Percentiles rank a stretch among this genome's conserved stretches.
These are phyloP conservation scores for Straminergon stramineum DNA, from an alignment of 225 moss, liverwort and hornwort genomes.

Conservation along the genomic window DNA sequence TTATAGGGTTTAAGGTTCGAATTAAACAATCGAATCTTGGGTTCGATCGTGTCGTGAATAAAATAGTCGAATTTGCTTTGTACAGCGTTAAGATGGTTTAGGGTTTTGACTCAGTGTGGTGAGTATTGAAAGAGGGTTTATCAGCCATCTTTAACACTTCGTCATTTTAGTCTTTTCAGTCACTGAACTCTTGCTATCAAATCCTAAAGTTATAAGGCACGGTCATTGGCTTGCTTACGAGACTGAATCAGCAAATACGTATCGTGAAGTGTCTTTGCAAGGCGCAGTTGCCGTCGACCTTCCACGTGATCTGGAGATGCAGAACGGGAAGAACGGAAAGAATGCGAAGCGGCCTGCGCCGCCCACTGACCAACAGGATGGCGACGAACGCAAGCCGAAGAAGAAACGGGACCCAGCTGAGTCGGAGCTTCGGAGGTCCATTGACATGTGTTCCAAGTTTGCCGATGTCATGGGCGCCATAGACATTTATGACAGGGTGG, in stretches of 20 bases:
- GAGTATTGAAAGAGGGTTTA: background rate
- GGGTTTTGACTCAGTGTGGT: background rate
- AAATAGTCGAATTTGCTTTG: background rate
- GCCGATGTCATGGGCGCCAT: constrained; percentile 73
- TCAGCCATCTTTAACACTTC: background rate
- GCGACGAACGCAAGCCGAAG: constrained; percentile 40
- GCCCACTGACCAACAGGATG: constrained; percentile 17
- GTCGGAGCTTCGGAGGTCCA: constrained; percentile 66
- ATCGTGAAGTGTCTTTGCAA: constrained; percentile 1
- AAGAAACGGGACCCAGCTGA: constrained; percentile 65
- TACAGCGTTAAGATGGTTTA: background rate
- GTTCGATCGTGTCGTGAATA: background rate
- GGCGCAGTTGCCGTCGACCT: background rate
- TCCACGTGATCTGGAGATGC: constrained; percentile 1
- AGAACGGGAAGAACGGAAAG: constrained; percentile 12
- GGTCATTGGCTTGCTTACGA: background rate
- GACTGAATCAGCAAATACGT: background rate
- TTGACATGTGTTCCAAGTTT: constrained; percentile 91
- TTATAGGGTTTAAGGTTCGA: background rate
- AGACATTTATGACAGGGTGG: constrained; percentile 58
- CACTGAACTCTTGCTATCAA: background rate
- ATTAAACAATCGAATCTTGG: background rate
- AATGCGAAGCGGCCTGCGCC: constrained; percentile 32
- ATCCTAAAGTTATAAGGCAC: background rate
- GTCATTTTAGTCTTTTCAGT: background rate